These are phyloP conservation scores for Ophiocordyceps sinensis DNA, from an alignment of 2,329 filamentous ascomycete genomes.

Conservation along the genomic window DNA sequence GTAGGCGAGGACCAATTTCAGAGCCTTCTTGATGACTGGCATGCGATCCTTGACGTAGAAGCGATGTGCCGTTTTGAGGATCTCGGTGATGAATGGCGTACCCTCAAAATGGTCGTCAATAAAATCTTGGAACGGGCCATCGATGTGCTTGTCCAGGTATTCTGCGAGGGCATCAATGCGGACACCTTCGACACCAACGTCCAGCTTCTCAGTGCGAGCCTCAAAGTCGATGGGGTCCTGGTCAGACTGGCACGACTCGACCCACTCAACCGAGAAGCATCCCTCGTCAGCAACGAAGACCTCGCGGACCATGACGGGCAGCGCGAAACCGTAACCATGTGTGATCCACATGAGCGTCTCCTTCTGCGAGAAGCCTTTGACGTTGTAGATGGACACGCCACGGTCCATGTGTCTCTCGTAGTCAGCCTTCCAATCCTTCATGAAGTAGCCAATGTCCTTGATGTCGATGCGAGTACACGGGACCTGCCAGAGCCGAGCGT, in stretches of 20 bases:
- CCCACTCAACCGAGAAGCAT: conserved; percentile 89
- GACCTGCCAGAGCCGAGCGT: conserved; percentile 92
- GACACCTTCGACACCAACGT: conserved; percentile 79
- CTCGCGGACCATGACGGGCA: conserved; percentile 87
- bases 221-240: conserved; percentile 70
- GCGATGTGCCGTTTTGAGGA: conserved; percentile 88
- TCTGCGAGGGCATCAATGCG: conserved; percentile 69
- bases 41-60: conserved; percentile 83
- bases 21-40: conserved; percentile 81
- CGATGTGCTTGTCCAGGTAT: conserved; percentile 91
- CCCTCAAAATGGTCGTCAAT: conserved; percentile 95
- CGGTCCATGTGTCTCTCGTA: conserved; percentile 81
- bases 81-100: conserved; percentile 87
- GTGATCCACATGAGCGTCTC: conserved; percentile 77
- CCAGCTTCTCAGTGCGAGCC: conserved; percentile 74
- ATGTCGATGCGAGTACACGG: conserved; percentile 97
- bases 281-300: conserved; percentile 85
- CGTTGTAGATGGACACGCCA: conserved; percentile 84
- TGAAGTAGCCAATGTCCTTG: conserved; percentile 96
- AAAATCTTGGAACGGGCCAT: conserved; percentile 81
- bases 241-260: conserved; percentile 56
- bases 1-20: conserved; percentile 91
- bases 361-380: conserved; percentile 65
- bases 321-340: conserved; percentile 84
- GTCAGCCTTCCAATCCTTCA: conserved; percentile 98